A percentile compares a stretch with the other conserved stretches of the same genome.
phyloP scores from a whole-genome alignment of 1,284 basidiomycete genomes.

The Ustilago crameri region DNA sequence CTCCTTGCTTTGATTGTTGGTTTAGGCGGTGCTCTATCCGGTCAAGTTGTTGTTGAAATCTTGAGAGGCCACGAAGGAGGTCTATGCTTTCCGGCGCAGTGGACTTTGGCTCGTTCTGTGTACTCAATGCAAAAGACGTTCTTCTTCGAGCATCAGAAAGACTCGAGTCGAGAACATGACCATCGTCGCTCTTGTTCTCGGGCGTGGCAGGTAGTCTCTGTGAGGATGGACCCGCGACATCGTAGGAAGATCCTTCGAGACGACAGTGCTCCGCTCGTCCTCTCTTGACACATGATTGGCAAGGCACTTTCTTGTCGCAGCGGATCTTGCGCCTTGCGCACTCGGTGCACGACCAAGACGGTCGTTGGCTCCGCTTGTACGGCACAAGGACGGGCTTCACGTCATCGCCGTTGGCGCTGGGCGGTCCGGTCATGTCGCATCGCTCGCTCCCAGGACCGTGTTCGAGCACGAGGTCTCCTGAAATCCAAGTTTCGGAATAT shows the following conservation, averaged over 20 bases:
- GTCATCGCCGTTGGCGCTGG: constrained; percentile 7
- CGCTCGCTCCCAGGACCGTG: not conserved
- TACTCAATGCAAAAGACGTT: constrained; percentile 6
- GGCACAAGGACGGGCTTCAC: constrained; percentile 17
- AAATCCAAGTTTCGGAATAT: too few species aligned
- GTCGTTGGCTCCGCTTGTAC: constrained; percentile 46
- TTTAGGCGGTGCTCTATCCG: constrained; percentile 36
- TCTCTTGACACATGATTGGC: constrained; percentile 52
- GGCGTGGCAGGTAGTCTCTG: constrained; percentile 8
- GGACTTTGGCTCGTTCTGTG: constrained; percentile 5
- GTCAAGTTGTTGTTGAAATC: constrained; percentile 34
- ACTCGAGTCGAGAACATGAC: not conserved
- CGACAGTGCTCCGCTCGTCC: constrained; percentile 41
- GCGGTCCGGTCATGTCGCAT: constrained; percentile 17
- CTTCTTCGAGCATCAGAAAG: constrained; percentile 11
- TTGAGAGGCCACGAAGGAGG: constrained; percentile 21
- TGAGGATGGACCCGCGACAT: constrained; percentile 16
- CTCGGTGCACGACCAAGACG: constrained; percentile 57
- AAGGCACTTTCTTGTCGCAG: constrained; percentile 58
- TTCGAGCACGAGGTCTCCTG: not conserved
- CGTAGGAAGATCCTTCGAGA: constrained; percentile 26
- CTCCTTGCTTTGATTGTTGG: constrained; percentile 16
- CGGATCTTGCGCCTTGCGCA: constrained; percentile 53
- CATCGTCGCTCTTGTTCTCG: constrained; percentile 12
- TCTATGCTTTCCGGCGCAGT: constrained; percentile 4